Base-by-base conservation (phyloP, 1,284 basidiomycete genomes). In the Rhodotorula sp. region DNA sequence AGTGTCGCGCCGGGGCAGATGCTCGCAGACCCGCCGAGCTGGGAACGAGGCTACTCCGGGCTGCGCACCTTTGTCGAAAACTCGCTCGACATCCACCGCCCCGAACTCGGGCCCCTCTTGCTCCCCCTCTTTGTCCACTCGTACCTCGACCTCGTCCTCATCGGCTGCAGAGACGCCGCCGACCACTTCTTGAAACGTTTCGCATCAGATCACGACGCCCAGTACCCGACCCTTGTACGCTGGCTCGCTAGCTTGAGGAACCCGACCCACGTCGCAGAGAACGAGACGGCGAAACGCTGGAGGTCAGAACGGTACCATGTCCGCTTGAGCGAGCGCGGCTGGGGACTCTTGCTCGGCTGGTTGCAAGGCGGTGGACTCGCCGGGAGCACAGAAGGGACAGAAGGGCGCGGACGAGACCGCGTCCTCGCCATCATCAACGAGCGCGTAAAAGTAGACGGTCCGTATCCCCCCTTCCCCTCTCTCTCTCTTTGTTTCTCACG, bases 51-150 rank as follows among this genome's bases (percentile, higher is more conserved):
- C 12, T 76, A 76, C 67, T 87, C 46, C 86, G 89, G 78, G 88
- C 88, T 81, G 86, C 79, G 89, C 88, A 80, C 74, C 85, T 84
- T 60, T 29, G 72, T 62, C 55, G 57, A 69, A 44, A 66, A 67
- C 55, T 77, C 78, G 56, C 73, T 79, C 64, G 79, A 78, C 71
- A 79, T 79, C 56, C 77, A 78, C 67, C 79, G 82, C 66, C 92
- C 93, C 69, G 95, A 99, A 81, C 90, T 99, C 75, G 84, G 91
- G 71, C 92, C 93, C 49, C 89, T 99, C 48, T 83, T 97, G 24
- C 95, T 95, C 78, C 96, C 96, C 6, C 90, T 99, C 72, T 99
- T 98, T 80, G 93, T 91, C 55, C 94, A 99, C 81, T 96, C 96
- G 78, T 98, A 95, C 81, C 85, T 99, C 48, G 95, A 98, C 80